A percentile compares a stretch with the other conserved stretches of the same genome.
These are phyloP conservation scores for Paramecium tetraurelia DNA, from an alignment of 73 alveolate species.

Conservation along the genomic window DNA sequence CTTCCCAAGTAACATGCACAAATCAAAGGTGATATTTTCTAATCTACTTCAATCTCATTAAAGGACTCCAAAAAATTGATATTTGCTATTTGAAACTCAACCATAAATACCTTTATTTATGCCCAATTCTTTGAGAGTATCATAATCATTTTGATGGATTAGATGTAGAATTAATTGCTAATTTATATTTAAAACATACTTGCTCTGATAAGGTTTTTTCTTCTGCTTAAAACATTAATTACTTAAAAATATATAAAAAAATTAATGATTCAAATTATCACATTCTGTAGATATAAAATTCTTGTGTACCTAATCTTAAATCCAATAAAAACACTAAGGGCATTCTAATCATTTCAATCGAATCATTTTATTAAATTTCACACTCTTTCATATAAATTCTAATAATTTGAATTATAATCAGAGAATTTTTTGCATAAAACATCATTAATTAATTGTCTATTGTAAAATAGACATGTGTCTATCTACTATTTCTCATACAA, in stretches of 20 bases:
- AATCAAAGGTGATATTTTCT: slow-evolving; percentile 74
- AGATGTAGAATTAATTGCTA: slow-evolving; percentile 2
- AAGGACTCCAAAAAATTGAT: slow-evolving; percentile 67
- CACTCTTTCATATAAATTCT: too few relatives aligned
- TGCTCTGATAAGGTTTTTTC: not conserved
- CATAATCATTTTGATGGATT: slow-evolving; percentile 21
- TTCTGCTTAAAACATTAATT: slow-evolving; percentile 14
- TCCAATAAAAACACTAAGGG: not conserved
- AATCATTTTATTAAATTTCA: not conserved
- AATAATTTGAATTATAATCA: too few relatives aligned
- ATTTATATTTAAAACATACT: not conserved
- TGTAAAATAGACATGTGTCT: too few relatives aligned
- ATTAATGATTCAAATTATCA: not conserved
- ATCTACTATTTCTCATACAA: too few relatives aligned
- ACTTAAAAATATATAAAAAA: not conserved
- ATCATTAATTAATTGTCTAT: too few relatives aligned
- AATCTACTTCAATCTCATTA: slow-evolving; percentile 77
- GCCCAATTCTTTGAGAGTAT: slow-evolving; percentile 19
- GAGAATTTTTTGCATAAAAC: not conserved
- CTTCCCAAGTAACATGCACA: slow-evolving; percentile 80
- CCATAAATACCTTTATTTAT: not conserved
- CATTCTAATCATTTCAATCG: not conserved
- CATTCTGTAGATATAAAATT: not conserved
- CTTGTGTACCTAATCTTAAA: not conserved
- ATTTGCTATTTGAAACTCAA: slow-evolving; percentile 22